These are phyloP conservation scores for Apiotrichum gracile DNA, from an alignment of 1,284 basidiomycete genomes.

Conservation along the genomic window DNA sequence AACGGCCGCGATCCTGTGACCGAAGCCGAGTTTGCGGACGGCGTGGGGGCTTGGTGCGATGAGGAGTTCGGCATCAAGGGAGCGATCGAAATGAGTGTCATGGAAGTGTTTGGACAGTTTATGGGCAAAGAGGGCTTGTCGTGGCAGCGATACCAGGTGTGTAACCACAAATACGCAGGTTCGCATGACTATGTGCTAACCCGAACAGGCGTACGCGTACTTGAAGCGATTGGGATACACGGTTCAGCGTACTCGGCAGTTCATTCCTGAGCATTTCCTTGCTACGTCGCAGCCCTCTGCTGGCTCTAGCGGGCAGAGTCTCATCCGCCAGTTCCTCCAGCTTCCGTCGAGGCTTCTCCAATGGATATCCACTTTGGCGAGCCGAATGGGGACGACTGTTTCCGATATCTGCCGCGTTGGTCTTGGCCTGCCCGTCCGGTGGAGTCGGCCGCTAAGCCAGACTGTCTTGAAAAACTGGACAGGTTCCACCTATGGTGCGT, in stretches of 20 bases:
- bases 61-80: slow-evolving; percentile 64
- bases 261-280: slow-evolving; percentile 36
- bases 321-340: neutral
- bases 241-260: slow-evolving; percentile 57
- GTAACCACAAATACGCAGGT: too few species aligned
- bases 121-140: slow-evolving; percentile 71
- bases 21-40: slow-evolving; percentile 15
- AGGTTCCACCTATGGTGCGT: slow-evolving; percentile 28
- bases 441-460: neutral
- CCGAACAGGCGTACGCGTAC: slow-evolving; percentile 75
- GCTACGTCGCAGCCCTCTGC: neutral
- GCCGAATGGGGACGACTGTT: neutral
- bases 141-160: slow-evolving; percentile 78
- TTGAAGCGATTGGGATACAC: slow-evolving; percentile 86
- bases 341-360: neutral
- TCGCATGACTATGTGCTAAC: neutral
- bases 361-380: too few species aligned
- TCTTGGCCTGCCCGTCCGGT: slow-evolving; percentile 1
- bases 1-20: slow-evolving; percentile 43
- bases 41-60: slow-evolving; percentile 36
- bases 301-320: neutral
- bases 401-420: slow-evolving; percentile 7
- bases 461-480: slow-evolving; percentile 5
- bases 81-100: slow-evolving; percentile 87
- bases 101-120: slow-evolving; percentile 80